Percentiles rank a stretch among this genome's conserved stretches.
phyloP scores from a whole-genome alignment of 2,329 filamentous ascomycete genomes.

The Hymenotorrendiella dingleyae region DNA sequence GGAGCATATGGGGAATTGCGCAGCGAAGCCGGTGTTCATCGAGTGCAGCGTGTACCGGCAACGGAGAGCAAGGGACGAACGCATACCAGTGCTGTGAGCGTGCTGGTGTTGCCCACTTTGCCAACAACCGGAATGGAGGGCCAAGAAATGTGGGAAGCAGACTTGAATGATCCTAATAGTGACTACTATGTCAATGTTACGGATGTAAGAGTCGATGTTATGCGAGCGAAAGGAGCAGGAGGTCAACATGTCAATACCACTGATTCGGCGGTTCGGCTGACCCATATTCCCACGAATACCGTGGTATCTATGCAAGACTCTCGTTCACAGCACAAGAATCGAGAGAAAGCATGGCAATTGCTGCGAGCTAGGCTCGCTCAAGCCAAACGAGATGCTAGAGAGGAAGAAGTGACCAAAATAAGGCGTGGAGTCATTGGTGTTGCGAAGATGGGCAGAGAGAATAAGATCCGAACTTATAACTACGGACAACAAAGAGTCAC shows the following conservation, averaged over 20 bases:
- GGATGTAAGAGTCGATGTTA: conserved; percentile 80
- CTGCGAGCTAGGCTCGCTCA: conserved; percentile 79
- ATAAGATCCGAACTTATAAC: conserved; percentile 83
- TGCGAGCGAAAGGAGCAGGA: conserved; percentile 86
- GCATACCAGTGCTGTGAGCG: conserved; percentile 86
- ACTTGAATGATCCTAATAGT: conserved; percentile 77
- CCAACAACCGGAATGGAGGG: conserved; percentile 47
- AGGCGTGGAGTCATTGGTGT: conserved; percentile 73
- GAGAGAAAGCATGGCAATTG: conserved; percentile 79
- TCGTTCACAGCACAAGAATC: conserved; percentile 83
- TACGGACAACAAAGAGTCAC: conserved; percentile 65
- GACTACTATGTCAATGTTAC: conserved; percentile 84
- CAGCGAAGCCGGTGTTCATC: conserved; percentile 87
- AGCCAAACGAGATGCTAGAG: conserved; percentile 70
- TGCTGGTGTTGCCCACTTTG: conserved; percentile 86
- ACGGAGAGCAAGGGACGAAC: conserved; percentile 89
- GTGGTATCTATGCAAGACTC: conserved; percentile 90
- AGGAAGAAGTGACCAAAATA: conserved; percentile 70
- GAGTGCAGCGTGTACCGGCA: conserved; percentile 86
- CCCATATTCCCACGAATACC: conserved; percentile 80
- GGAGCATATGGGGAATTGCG: conserved; percentile 79
- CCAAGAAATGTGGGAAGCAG: conserved; percentile 45
- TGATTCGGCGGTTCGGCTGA: conserved; percentile 89
- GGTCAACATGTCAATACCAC: conserved; percentile 99
- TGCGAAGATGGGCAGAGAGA: conserved; percentile 78